A percentile compares a stretch with the other conserved stretches of the same genome.
These are phyloP conservation scores for Xylariomycetidae sp. DNA, from an alignment of 2,329 filamentous ascomycete genomes.

Conservation along the genomic window DNA sequence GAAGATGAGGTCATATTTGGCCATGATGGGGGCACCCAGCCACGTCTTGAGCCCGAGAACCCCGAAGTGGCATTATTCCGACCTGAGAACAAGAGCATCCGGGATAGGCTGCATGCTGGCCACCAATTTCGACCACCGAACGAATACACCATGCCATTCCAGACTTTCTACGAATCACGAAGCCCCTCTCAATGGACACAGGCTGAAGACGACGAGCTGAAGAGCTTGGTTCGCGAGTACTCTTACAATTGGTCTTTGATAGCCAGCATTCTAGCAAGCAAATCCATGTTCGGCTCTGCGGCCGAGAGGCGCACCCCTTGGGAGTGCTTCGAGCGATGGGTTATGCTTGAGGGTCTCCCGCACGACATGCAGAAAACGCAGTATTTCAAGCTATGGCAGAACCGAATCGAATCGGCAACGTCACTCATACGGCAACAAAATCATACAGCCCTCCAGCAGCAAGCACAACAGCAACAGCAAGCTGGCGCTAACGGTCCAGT, in stretches of 20 bases:
- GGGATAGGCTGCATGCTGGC: conserved; percentile 82
- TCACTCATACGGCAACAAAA: conserved; percentile 48
- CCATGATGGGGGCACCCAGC: conserved; percentile 19
- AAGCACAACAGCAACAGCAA: conserved; percentile 29
- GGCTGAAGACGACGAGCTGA: conserved; percentile 85
- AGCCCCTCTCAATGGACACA: conserved; percentile 86
- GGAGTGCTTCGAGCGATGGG: conserved; percentile 98
- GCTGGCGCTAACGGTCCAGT: conserved; percentile 32
- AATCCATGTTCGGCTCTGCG: conserved; percentile 74
- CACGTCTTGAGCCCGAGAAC: conserved; percentile 59
- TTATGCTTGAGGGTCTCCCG: conserved; percentile 82
- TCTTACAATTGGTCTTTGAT: conserved; percentile 98
- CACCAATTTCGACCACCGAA: conserved; percentile 92
- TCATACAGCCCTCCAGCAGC: conserved; percentile 37
- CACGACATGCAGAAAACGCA: conserved; percentile 91
- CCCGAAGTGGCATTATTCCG: conserved; percentile 81
- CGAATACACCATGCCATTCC: conserved; percentile 83
- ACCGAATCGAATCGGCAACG: conserved; percentile 54
- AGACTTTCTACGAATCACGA: conserved; percentile 84
- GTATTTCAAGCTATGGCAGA: conserved; percentile 75
- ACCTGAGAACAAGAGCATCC: conserved; percentile 80
- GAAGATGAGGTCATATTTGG: conserved; percentile 34
- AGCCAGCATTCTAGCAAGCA: conserved; percentile 67
- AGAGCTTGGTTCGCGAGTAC: conserved; percentile 79
- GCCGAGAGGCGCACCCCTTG: conserved; percentile 88